Base-by-base conservation (phyloP, 768 basidiomycete genomes). In the Tremella yokohamensis region DNA sequence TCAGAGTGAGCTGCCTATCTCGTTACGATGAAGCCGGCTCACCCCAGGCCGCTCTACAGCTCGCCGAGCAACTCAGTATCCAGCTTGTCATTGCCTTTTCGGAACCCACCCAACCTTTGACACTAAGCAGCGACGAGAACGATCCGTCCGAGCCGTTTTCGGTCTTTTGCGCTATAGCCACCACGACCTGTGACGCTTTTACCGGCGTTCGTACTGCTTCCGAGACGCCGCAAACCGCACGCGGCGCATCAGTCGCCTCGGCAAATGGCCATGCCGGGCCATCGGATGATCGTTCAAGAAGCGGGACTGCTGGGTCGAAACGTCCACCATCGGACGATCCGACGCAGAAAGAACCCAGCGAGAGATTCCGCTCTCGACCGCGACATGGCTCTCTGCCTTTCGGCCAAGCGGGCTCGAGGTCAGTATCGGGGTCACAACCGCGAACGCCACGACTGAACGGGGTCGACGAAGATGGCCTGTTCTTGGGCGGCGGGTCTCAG, bases 101-200 rank as follows among this genome's bases (percentile, higher is more conserved):
- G 20, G 56, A 62, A 22, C 59, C 75, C 19, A 54, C 54, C 13
- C 73, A 76, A 63, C 75, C 75, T 25, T 54, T 76, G 37, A 66
- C 68, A 4, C 50, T 76, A 25, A 66, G 64, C 2, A 53, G 47
- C 0, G 60, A 54, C 3, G 42, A 45, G 8, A 22, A 45, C 8
- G 42, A 45, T 22, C n/a, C 4, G n/a, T 45, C 42, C 4, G 65
- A 65, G 22, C 54, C 63, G 24, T 65, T 63, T 34, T 56, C 58
- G 8, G 69, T 72, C 51, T 72, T 72, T 50, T 72, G 70, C 51
- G 69, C 71, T 12, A 76, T 76, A 40, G 75, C 75, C 18, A 76
- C 75, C 4, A 76, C 72, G 16, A 47, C 52, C n/a, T 73, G 65
- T 39, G 70, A 73, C 15, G 68, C 66, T 2, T 75, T 76, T 39